Percentiles rank a stretch among this genome's conserved stretches.
Conservation (phyloP, 306 rosid species). For the Prunus salicina region DNA sequence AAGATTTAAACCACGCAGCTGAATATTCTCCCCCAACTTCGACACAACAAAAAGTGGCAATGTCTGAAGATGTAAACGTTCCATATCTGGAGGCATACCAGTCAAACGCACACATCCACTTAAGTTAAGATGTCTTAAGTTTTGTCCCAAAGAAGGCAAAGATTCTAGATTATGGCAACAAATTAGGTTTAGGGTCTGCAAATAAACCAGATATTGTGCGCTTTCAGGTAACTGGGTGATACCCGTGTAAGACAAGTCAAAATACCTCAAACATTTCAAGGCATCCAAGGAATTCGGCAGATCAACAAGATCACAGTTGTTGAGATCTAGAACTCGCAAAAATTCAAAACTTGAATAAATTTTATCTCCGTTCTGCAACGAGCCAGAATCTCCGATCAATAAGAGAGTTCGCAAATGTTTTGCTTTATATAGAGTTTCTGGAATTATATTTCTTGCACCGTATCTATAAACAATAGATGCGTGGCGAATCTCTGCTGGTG, state of each 20-base stretch:
- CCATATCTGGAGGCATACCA: fast-evolving
- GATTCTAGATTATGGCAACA: fast-evolving
- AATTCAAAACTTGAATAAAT: not conserved
- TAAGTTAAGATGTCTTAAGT: slow-evolving; percentile 3
- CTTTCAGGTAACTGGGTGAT: not conserved
- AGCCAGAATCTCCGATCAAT: not conserved
- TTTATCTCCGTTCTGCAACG: fast-evolving
- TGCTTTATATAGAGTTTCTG: not conserved
- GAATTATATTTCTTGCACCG: not conserved
- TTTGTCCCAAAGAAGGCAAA: not conserved
- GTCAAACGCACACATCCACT: not conserved
- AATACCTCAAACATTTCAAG: slow-evolving; percentile 10
- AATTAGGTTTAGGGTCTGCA: slow-evolving; percentile 14
- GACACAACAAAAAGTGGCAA: not conserved
- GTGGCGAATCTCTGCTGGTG: not conserved
- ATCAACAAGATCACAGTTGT: not conserved
- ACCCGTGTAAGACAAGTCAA: not conserved
- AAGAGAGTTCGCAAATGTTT: not conserved
- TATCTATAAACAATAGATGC: not conserved
- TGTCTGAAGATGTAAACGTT: not conserved
- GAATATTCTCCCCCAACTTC: not conserved
- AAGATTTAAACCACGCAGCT: not conserved
- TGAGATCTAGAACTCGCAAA: slow-evolving; percentile 16
- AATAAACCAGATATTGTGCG: not conserved
- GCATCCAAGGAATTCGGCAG: not conserved